These are phyloP conservation scores for Biscogniauxia sp. DNA, from an alignment of 2,329 filamentous ascomycete species.

Conservation along the genomic window DNA sequence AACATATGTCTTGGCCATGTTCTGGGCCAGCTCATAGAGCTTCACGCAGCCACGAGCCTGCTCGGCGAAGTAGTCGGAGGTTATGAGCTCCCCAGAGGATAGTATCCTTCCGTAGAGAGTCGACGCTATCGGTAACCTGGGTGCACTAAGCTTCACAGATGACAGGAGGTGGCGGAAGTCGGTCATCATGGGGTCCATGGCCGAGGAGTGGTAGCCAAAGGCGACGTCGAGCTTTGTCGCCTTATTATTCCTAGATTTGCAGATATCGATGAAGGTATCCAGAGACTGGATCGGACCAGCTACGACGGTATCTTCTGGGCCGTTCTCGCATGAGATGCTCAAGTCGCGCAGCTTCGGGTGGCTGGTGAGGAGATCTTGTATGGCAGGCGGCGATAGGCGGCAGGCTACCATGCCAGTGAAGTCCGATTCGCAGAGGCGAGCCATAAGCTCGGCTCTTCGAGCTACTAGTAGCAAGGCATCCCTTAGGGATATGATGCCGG, in stretches of 20 bases:
- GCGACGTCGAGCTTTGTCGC: constrained; percentile 25
- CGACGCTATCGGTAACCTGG: constrained; percentile 14
- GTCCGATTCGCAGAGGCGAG: constrained; percentile 11
- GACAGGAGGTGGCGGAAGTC: constrained; percentile 12
- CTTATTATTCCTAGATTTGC: constrained; percentile 21
- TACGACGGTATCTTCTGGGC: constrained; percentile 29
- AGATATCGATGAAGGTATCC: constrained; percentile 13
- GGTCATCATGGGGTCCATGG: constrained; percentile 27
- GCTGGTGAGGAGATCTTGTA: constrained; percentile 13
- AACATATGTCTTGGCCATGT: constrained; percentile 5
- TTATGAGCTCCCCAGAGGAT: neutral
- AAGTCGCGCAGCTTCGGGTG: constrained; percentile 10
- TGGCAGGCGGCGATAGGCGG: constrained; percentile 5
- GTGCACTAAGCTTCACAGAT: neutral
- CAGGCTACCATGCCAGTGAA: constrained; percentile 22
- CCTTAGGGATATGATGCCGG: constrained; percentile 15
- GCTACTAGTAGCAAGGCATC: constrained; percentile 24
- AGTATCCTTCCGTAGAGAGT: constrained; percentile 15
- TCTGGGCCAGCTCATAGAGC: constrained; percentile 19
- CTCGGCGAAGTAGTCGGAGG: constrained; percentile 15
- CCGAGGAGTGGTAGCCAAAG: constrained; percentile 30
- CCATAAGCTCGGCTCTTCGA: constrained; percentile 22
- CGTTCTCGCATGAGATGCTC: constrained; percentile 32
- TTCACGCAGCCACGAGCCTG: constrained; percentile 27
- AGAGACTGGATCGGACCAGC: constrained; percentile 23